Base-by-base conservation (phyloP, 257 asterid species). In the Fraxinus anomala region DNA sequence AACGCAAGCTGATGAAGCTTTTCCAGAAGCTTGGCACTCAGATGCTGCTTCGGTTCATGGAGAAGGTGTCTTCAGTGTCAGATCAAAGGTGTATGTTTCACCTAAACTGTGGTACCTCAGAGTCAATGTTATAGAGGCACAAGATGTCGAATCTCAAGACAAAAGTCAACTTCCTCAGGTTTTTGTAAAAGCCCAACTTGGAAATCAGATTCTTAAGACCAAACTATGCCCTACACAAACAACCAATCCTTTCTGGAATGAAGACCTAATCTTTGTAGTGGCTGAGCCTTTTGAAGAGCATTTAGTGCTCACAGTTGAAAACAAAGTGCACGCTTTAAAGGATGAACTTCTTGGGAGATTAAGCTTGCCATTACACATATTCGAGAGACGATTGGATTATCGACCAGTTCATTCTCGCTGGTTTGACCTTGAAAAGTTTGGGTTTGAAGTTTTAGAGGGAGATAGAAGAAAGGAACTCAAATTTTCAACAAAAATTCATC, bases 1-100 rank as follows among this genome's bases (percentile, higher is more conserved):
- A 74, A 74, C 78, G 21, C 78, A 74, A 59, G 71, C 78, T 40
- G 78, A 74, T 74, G 78, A 74, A 74, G 78, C 78, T 56, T 74
- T 74, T 74, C 71, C 78, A 8, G 78, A 74, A 74, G 70, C 78
- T 0, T 74, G 78, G 78, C 78, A 74, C 23, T 74, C 78, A 3
- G 78, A 74, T 74, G 78, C 78, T 31, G 78, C 78, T 74, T 59
- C 71, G 11, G 72, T 74, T 59, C 78, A 74, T 54, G 78, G 78
- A 59, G 78, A 74, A 56, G 78, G 78, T 34, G 78, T 74, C 23
- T 74, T 40, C 70, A 74, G 78, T 23, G 78, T 74, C 3, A 17
- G 78, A 21, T 74, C 78, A 56, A 74, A 74, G 71, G 78, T 74
- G 54, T 74, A 74, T 24, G 78, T 74, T 59, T 74, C 78, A 14